These are phyloP conservation scores for Zygnema cylindricum DNA, from an alignment of 139 green algal species.

Conservation along the genomic window DNA sequence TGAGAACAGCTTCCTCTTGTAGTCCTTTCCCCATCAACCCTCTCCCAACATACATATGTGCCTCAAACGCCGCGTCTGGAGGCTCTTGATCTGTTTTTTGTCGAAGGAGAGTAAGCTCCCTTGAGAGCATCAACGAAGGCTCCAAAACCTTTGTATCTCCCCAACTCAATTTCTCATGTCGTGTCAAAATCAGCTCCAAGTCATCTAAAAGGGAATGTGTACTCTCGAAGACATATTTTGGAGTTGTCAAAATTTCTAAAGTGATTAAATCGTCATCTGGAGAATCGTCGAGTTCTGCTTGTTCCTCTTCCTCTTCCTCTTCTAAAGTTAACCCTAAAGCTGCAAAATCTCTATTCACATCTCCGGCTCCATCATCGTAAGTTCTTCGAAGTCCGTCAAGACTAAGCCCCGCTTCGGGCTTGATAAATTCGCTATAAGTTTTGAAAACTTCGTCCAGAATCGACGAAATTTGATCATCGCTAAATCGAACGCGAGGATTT, in stretches of 20 bases:
- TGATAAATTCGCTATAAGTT: constrained; percentile 65
- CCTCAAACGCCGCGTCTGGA: constrained; percentile 51
- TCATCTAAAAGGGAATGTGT: neutral
- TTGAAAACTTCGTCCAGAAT: constrained; percentile 67
- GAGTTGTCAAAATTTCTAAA: neutral
- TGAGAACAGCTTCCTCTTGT: constrained; percentile 38
- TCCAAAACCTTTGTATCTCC: neutral
- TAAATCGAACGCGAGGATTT: constrained; percentile 62
- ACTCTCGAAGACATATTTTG: neutral
- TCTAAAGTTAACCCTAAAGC: constrained; percentile 52
- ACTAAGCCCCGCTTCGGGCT: constrained; percentile 48
- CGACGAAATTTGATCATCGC: constrained; percentile 57
- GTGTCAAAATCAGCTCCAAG: constrained; percentile 5
- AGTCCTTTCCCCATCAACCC: constrained; percentile 39
- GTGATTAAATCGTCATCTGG: neutral
- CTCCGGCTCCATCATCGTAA: constrained; percentile 64
- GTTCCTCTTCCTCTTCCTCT: neutral
- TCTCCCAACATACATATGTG: constrained; percentile 75
- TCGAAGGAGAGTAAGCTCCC: constrained; percentile 31
- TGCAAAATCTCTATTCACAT: constrained; percentile 64
- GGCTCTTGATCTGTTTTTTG: constrained; percentile 19
- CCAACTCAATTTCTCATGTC: constrained; percentile 11
- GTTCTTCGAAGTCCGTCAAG: constrained; percentile 59
- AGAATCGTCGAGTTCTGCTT: neutral
- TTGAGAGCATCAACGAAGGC: constrained; percentile 1